phyloP scores from a whole-genome alignment of 2,329 filamentous ascomycete genomes.

The Diaporthe batatas region DNA sequence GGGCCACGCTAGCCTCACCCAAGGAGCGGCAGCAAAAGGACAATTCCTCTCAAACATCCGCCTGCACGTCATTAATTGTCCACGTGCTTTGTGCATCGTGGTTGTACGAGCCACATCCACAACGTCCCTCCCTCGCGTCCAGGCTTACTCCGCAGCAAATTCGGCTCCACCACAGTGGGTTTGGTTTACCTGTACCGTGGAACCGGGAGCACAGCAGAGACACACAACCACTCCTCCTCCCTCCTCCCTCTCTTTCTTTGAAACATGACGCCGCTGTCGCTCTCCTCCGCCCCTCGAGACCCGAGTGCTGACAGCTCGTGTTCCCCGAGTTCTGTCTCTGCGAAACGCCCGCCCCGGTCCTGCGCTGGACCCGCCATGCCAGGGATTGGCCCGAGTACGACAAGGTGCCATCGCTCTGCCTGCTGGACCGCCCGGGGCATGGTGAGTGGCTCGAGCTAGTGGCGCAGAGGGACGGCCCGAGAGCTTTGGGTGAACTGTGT shows the following conservation, averaged over 20 bases:
- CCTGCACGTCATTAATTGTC: slow-evolving; percentile 37
- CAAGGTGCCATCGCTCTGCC: slow-evolving; percentile 6
- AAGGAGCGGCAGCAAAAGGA: slow-evolving; percentile 6
- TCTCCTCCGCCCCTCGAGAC: slow-evolving; percentile 15
- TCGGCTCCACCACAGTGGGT: slow-evolving; percentile 22
- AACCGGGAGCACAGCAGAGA: slow-evolving; percentile 15
- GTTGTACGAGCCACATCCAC: slow-evolving; percentile 27
- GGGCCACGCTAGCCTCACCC: slow-evolving; percentile 27
- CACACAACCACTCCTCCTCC: slow-evolving; percentile 6
- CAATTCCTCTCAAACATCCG: slow-evolving; percentile 14
- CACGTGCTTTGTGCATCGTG: slow-evolving; percentile 38
- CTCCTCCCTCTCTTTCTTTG: slow-evolving; percentile 15
- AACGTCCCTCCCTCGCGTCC: slow-evolving; percentile 23
- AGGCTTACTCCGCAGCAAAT: neutral
- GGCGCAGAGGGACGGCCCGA: slow-evolving; percentile 30
- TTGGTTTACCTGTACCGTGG: slow-evolving; percentile 18
- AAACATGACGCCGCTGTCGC: slow-evolving; percentile 4
- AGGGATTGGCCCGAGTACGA: slow-evolving; percentile 33
- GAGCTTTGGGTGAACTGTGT: slow-evolving; percentile 9
- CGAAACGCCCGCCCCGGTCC: slow-evolving; percentile 10
- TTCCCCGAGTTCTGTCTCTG: slow-evolving; percentile 8
- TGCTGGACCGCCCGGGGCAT: neutral
- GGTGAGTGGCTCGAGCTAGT: slow-evolving; percentile 17
- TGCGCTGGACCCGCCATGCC: slow-evolving; percentile 19
- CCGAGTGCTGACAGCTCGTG: slow-evolving; percentile 35